Percentiles rank a stretch among this genome's conserved stretches.
Evolutionary conservation across 208 protist species (phyloP).

Genomic region (Wallacemonas sp.): DNA sequence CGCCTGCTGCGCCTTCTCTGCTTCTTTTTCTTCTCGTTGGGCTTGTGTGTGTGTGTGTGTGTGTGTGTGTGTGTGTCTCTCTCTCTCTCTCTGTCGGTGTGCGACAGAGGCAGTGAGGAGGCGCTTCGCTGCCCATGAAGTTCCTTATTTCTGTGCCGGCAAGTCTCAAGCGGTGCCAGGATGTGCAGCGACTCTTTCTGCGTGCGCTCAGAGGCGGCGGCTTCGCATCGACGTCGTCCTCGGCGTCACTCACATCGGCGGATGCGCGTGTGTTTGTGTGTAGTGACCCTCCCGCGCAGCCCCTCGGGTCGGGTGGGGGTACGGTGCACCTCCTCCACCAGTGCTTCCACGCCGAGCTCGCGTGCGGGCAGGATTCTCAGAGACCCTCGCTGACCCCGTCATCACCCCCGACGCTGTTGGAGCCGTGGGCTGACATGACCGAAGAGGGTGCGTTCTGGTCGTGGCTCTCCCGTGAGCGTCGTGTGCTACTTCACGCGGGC

Average conservation of each 20-base stretch:
- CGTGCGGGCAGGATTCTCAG: no score
- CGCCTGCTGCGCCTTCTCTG: background rate
- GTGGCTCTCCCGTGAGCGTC: constrained; percentile 23
- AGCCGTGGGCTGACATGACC: background rate
- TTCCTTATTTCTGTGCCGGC: constrained; percentile 7
- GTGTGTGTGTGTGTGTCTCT: background rate
- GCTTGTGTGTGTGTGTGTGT: background rate
- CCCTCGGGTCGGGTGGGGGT: constrained; percentile 41
- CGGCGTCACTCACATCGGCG: background rate
- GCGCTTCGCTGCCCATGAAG: constrained; percentile 4
- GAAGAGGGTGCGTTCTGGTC: constrained; percentile 10
- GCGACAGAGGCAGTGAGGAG: background rate
- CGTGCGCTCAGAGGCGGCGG: background rate
- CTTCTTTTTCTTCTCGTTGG: constrained; percentile 1
- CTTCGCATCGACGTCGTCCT: background rate
- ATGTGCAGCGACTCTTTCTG: background rate
- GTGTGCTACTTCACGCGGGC: constrained; percentile 46
- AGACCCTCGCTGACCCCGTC: no score
- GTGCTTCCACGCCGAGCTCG: constrained; percentile 17
- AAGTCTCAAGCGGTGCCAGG: background rate
- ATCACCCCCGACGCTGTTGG: no score
- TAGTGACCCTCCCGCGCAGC: constrained; percentile 26
- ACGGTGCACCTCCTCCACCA: constrained; percentile 39
- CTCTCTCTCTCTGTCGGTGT: background rate
- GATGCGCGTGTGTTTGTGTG: constrained; percentile 19